Conservation (phyloP, 768 basidiomycete genomes). For the Gymnopilus junonius region DNA sequence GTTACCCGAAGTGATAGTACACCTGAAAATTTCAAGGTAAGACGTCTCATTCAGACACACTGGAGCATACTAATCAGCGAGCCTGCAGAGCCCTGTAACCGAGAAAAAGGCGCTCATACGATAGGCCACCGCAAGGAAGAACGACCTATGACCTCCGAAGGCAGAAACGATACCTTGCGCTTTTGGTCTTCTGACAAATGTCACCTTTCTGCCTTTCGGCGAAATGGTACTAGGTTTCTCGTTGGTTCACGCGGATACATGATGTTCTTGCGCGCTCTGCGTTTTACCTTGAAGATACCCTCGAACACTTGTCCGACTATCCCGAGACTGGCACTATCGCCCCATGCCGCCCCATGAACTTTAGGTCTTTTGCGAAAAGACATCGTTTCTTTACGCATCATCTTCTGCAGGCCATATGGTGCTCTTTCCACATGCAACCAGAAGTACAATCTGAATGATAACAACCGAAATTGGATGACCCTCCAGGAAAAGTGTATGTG, state of each 20-base stretch:
- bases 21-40: not conserved
- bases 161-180: slow-evolving; percentile 1
- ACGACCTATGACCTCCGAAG: not conserved
- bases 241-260: not conserved
- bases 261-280: slow-evolving; percentile 4
- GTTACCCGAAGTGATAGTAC: not conserved
- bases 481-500: not conserved
- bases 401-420: slow-evolving; percentile 6
- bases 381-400: not conserved
- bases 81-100: not conserved
- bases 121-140: slow-evolving; percentile 5
- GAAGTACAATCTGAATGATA: not conserved
- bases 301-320: not conserved
- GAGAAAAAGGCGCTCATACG: slow-evolving; percentile 3
- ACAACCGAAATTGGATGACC: not conserved
- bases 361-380: not conserved
- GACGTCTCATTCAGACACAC: not conserved
- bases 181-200: slow-evolving; percentile 15
- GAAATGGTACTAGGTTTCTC: slow-evolving; percentile 6
- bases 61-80: too few relatives aligned
- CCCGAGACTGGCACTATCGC: not conserved
- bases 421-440: slow-evolving; percentile 6
- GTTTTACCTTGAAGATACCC: not conserved
- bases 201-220: slow-evolving; percentile 6
- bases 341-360: not conserved